Evolutionary conservation across 169 alveolate genomes (phyloP).

Genomic region (Miamiensis avidus): DNA sequence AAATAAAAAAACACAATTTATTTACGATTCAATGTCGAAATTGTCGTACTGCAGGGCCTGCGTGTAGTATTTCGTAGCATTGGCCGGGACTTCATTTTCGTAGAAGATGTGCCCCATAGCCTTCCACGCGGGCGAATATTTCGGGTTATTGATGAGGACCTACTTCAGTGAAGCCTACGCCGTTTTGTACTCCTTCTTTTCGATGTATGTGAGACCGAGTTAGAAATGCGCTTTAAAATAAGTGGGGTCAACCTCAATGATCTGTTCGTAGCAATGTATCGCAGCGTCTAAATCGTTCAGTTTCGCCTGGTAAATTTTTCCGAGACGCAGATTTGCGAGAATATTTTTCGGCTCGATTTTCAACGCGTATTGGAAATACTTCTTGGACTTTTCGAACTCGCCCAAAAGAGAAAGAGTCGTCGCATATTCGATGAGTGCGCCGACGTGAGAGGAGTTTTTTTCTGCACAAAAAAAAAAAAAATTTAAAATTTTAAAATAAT

Average conservation of each 20-base stretch:
- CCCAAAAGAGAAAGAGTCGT: constrained; percentile 65
- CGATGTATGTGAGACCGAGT: constrained; percentile 61
- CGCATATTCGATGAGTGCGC: constrained; percentile 75
- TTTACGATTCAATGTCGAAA: constrained; percentile 60
- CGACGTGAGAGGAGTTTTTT: constrained; percentile 53
- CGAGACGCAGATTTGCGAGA: constrained; percentile 73
- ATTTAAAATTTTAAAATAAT: neutral
- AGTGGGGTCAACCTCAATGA: constrained; percentile 53
- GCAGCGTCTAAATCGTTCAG: constrained; percentile 66
- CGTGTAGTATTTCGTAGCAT: constrained; percentile 59
- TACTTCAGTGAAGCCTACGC: constrained; percentile 58
- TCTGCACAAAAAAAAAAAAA: neutral
- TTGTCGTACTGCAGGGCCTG: constrained; percentile 56
- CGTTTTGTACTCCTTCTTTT: constrained; percentile 49
- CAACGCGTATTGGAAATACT: constrained; percentile 74
- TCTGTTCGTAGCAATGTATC: constrained; percentile 52
- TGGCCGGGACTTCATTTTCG: constrained; percentile 60
- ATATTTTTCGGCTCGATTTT: constrained; percentile 61
- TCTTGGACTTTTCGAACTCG: constrained; percentile 67
- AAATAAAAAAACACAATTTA: too few species aligned
- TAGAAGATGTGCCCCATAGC: constrained; percentile 70
- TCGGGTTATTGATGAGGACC: constrained; percentile 46
- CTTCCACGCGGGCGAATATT: constrained; percentile 52
- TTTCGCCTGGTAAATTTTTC: constrained; percentile 59
- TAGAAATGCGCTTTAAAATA: constrained; percentile 65